Conservation (phyloP, 2,329 filamentous ascomycete species). For the Fusarium begoniae region DNA sequence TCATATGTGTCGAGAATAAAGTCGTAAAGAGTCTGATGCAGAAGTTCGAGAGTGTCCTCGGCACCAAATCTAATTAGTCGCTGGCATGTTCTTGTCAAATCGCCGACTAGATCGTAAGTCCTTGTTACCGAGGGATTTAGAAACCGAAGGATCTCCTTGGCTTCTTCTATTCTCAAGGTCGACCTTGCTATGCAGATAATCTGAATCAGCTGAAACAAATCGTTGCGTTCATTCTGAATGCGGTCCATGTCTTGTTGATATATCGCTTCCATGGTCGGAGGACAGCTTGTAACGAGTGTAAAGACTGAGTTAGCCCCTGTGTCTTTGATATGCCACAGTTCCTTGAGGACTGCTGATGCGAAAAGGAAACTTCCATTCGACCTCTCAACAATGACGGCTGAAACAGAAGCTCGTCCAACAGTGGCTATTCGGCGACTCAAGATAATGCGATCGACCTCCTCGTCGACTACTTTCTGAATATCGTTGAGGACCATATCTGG, state of each 20-base stretch:
- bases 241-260: constrained; percentile 37
- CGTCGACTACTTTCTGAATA: constrained; percentile 31
- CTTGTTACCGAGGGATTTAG: constrained; percentile 27
- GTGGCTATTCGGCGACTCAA: constrained; percentile 27
- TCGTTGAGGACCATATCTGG: constrained; percentile 16
- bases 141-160: constrained; percentile 25
- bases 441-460: constrained; percentile 33
- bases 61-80: constrained; percentile 25
- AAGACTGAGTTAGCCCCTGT: constrained; percentile 34
- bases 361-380: constrained; percentile 35
- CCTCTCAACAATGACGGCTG: constrained; percentile 33
- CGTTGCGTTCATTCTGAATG: constrained; percentile 21
- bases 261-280: constrained; percentile 35
- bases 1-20: constrained; percentile 33
- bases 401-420: constrained; percentile 23
- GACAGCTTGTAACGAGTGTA: constrained; percentile 29
- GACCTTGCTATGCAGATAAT: constrained; percentile 26
- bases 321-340: constrained; percentile 34
- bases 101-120: constrained; percentile 30
- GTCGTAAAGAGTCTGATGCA: constrained; percentile 37
- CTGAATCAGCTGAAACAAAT: constrained; percentile 28
- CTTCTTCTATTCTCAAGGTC: constrained; percentile 16
- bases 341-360: constrained; percentile 32
- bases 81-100: constrained; percentile 27
- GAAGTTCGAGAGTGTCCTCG: constrained; percentile 28